These are phyloP conservation scores for Termitomyces sp. DNA, from an alignment of 768 basidiomycete species.

Conservation along the genomic window DNA sequence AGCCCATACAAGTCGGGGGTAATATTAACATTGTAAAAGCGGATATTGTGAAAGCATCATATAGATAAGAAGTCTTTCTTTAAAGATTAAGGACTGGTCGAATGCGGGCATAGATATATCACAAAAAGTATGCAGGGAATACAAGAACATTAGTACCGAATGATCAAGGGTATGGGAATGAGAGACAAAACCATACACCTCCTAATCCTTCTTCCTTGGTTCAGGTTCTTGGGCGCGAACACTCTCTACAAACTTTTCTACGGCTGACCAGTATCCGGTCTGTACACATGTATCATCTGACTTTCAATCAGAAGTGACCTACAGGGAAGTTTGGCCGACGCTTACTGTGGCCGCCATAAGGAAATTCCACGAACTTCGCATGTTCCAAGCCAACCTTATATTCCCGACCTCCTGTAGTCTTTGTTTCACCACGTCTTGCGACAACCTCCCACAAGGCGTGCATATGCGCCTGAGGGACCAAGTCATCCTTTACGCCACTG, in stretches of 20 bases:
- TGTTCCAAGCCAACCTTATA: slow-evolving; percentile 45
- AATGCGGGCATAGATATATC: neutral
- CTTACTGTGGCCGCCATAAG: slow-evolving; percentile 50
- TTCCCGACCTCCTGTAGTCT: slow-evolving; percentile 28
- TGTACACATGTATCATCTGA: slow-evolving; percentile 53
- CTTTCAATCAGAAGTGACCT: neutral
- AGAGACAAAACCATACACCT: neutral
- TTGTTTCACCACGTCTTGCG: slow-evolving; percentile 45
- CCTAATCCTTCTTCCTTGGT: neutral
- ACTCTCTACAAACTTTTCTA: slow-evolving; percentile 40
- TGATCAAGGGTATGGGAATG: neutral
- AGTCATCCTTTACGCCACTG: slow-evolving; percentile 64
- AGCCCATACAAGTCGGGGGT: neutral
- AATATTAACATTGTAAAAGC: neutral
- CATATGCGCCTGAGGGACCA: slow-evolving; percentile 79
- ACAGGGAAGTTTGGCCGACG: neutral
- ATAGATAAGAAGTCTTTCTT: neutral
- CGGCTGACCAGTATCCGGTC: slow-evolving; percentile 47
- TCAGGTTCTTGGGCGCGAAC: neutral
- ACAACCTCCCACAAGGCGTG: slow-evolving; percentile 62
- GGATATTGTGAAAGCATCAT: neutral
- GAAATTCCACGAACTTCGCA: slow-evolving; percentile 52
- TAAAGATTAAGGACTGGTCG: too few relatives aligned
- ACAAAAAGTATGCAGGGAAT: neutral
- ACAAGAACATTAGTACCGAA: neutral